Base-by-base conservation (phyloP, 805 yeast species). In the Candida oleophila region DNA sequence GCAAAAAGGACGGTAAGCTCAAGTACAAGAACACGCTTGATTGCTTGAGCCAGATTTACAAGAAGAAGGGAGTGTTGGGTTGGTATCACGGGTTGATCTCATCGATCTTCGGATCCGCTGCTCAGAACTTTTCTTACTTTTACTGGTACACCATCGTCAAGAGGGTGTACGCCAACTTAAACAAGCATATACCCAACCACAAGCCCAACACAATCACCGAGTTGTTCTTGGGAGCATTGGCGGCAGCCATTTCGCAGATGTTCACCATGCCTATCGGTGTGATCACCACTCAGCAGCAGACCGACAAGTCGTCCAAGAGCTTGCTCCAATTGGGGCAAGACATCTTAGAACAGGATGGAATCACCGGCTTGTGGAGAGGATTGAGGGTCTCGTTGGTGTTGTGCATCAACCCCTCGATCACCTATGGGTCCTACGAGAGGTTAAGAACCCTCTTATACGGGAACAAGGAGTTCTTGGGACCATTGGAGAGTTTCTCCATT, bases 111-210 rank as follows among this genome's bases (percentile, higher is more conserved):
- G 89, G 90, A 2, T 80, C 83, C 9, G 90, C 91, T 2, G 80
- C 86, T 7, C 88, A 87, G 59, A 85, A 84, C 55, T 89, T 89
- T 60, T 83, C 89, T 25, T 89, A 89, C 64, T 89, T 89, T 64
- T 89, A 87, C 65, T 89, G 95, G 94, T 89, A 89, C 65, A 83
- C 90, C 3, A 67, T 86, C 36, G 81, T 87, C 15, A 79, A 88
- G 51, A 74, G 77, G 44, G 65, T 76, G 15, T 83, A 81, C 64
- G 73, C 77, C 49, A 68, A 64, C 42, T 47, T 66, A 41, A 49
- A 69, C 44, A 63, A 61, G 49, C 65, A 65, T 39, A 52, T 62
- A 14, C 72, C 72, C 46, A 61, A 69, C 53, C 64, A 66, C 58
- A 57, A 66, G 46, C 69, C 72, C 43, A 71, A 80, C 41, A 86